Base-by-base conservation (phyloP, 495 filamentous ascomycete genomes). In the Neurospora tetraspora region DNA sequence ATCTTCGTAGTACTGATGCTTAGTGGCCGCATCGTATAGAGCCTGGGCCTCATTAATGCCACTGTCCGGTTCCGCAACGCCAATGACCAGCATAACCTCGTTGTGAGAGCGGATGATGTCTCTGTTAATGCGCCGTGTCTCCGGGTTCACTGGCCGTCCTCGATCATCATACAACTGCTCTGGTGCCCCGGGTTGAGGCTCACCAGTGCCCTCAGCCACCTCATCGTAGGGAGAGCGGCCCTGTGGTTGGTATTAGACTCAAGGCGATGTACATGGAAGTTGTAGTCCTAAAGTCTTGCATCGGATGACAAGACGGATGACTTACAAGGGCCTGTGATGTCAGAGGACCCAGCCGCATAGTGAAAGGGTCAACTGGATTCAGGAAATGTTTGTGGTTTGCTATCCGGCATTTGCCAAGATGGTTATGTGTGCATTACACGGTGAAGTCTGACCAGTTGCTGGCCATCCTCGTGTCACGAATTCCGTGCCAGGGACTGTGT, bases 141-240 rank as follows among this genome's bases (percentile, higher is more conserved):
- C 85, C 0, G 85, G 85, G 76, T 93, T 93, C 43, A 89, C 81
- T 8, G 91, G 89, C 70, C 90, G 88, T 16, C 91, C 92, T 71
- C 88, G 85, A n/a, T 86, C 85, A 80, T 93, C 91, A 79, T 92
- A 93, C 61, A 88, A 82, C 81, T 93, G 91, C 38, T 81, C 71
- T 6, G 77, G 82, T 38, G 78, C 84, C 74, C 85, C 87, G 43
- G 76, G 77, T 73, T 88, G 85, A 36, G 79, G 80, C 73, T 85
- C 76, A 1, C 83, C 80, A 77, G 77, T 80, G 79, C 79, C 79
- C 47, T 76, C 71, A 70, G 89, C 84, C 16, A 90, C 88, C 69
- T 88, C 84, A 76, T 93, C 90, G 72, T 92, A 93, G 69, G 90
- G 90, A 10, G 90, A 92, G 16, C 91, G 87, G 72, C 91, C 91